Conservation (phyloP, 192 early-diverging fungal genomes). For the Umbelopsis isabellina region DNA sequence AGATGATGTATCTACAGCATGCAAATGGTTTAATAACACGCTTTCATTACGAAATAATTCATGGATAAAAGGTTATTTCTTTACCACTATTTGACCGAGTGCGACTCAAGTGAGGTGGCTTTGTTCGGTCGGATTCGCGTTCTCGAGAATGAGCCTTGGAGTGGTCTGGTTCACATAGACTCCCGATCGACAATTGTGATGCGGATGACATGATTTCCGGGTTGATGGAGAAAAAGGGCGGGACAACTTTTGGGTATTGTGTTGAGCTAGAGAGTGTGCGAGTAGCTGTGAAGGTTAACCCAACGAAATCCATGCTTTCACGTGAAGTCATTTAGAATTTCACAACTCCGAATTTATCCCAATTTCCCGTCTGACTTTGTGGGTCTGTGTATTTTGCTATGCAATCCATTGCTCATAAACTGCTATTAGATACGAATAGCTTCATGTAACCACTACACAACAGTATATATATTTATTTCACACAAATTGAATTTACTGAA, state of each 20-base stretch:
- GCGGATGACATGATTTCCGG: not conserved
- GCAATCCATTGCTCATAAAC: too few species aligned
- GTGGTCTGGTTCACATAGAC: not conserved
- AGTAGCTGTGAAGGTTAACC: too few species aligned
- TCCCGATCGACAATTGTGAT: slow-evolving; percentile 2
- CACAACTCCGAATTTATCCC: too few species aligned
- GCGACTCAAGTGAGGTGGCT: not conserved
- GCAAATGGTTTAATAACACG: not conserved
- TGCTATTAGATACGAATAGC: too few species aligned
- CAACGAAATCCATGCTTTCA: too few species aligned
- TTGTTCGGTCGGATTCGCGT: not conserved
- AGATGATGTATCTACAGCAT: slow-evolving; percentile 1
- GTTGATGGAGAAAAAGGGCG: not conserved
- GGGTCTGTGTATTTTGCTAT: too few species aligned
- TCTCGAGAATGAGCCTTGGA: not conserved
- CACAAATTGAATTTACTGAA: too few species aligned
- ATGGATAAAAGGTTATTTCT: not conserved
- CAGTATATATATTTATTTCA: not conserved
- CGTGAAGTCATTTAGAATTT: too few species aligned
- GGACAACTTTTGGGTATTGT: not conserved
- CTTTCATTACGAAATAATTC: not conserved
- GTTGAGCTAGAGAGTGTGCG: too few species aligned
- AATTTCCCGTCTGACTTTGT: too few species aligned
- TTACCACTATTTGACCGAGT: slow-evolving; percentile 10
- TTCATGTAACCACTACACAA: too few species aligned